Evolutionary conservation across 805 yeast genomes (phyloP), one percentile per base, ranked within the genome.

Genomic region (Yarrowia yakushimensis): DNA sequence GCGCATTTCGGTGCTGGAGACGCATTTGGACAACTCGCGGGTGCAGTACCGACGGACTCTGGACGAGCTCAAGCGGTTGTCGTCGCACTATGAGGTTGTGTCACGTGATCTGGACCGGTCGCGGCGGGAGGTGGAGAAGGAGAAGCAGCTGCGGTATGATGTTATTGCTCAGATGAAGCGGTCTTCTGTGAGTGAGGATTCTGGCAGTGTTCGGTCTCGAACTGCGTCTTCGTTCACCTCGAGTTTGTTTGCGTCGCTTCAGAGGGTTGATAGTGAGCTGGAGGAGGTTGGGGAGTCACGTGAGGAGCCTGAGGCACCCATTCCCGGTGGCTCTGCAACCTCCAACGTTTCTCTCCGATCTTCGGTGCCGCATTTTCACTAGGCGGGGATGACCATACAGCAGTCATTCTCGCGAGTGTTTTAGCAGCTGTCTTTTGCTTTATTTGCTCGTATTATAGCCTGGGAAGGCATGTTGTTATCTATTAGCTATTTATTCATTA

Each of bases 381-480:
- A 13, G 11, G 57, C 57, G 57, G 39, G 57, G 33, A 48, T 48
- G 57, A 48, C 39, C 28, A 15, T 17, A 48, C 57, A 34, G 57
- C 57, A 31, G 31, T 48, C 57, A 48, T 48, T 48, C 57, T 48
- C 57, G 57, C 57, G 9, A n/a, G 31, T 12, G 31, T 34, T 4
- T 12, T 34, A 33, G 57, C 41, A 23, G 57, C 57, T 34, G 57
- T 48, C 57, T 20, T 48, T 34, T 48, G 57, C 57, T 48, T 48
- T 12, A 31, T 33, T 33, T 48, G 28, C 57, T 48, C 57, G 11
- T 48, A 48, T 23, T 48, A 48, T n/a, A 33, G 41, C 41, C 57
- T 48, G n/a, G 57, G 57, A 22, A 48, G 57, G 57, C 57, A 48
- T 15, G 57, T 48, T 11, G 57, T 48, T 33, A 48, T 48, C 11